These are phyloP conservation scores for Funneliformis caledonium DNA, from an alignment of 371 early-diverging fungal species.

Conservation along the genomic window DNA sequence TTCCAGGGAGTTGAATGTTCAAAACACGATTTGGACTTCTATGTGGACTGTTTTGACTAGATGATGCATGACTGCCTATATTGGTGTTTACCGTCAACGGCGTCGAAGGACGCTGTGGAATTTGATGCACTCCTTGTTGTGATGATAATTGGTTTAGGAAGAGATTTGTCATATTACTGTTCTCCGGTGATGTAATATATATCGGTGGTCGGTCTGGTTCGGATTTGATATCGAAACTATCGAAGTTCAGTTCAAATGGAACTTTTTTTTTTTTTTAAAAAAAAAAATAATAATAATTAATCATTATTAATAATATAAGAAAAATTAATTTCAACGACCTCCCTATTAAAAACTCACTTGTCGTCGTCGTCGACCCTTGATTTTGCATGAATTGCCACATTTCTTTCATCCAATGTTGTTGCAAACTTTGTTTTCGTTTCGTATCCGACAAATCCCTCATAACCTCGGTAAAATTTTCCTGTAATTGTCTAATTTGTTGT, in stretches of 20 bases:
- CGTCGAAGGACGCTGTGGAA: constrained; percentile 38
- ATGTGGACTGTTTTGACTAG: constrained; percentile 44
- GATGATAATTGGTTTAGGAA: constrained; percentile 43
- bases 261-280: not conserved
- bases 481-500: constrained; percentile 73
- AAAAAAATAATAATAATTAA: not conserved
- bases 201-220: constrained; percentile 61
- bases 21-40: constrained; percentile 17
- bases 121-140: constrained; percentile 17
- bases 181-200: constrained; percentile 62
- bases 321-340: not conserved
- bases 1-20: constrained; percentile 31
- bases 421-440: constrained; percentile 63
- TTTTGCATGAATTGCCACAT: constrained; percentile 61
- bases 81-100: constrained; percentile 45
- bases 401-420: constrained; percentile 61
- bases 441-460: constrained; percentile 73
- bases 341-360: constrained; percentile 38
- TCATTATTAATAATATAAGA: not conserved
- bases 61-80: constrained; percentile 37
- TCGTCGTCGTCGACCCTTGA: constrained; percentile 54
- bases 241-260: constrained; percentile 41
- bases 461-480: constrained; percentile 69
- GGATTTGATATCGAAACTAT: constrained; percentile 51
- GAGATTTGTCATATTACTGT: constrained; percentile 35